phyloP scores from a whole-genome alignment of 352 stramenopile species.

The Plasmopara halstedii region DNA sequence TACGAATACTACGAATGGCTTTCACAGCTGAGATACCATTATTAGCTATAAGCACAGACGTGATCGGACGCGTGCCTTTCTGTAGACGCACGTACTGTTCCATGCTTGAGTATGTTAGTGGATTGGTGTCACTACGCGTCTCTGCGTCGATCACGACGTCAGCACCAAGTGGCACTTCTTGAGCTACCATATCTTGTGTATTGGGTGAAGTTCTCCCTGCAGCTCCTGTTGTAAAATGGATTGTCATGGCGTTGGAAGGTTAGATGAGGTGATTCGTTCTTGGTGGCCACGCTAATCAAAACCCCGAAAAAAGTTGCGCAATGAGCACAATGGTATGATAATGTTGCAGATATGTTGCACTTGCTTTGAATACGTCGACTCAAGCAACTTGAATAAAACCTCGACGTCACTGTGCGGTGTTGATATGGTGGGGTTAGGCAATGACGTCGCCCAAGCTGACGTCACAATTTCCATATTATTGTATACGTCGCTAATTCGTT shows the following conservation, averaged over 20 bases:
- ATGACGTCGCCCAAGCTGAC: neutral
- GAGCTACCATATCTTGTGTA: conserved; percentile 27
- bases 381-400: neutral
- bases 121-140: conserved; percentile 46
- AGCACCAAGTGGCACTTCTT: conserved; percentile 11
- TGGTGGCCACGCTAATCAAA: conserved; percentile 9
- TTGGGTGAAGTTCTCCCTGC: conserved; percentile 18
- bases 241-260: conserved; percentile 8
- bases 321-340: too few species aligned
- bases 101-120: conserved; percentile 82
- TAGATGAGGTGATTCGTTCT: conserved; percentile 10
- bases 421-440: neutral
- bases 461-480: neutral
- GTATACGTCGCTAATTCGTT: too few species aligned
- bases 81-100: conserved; percentile 89
- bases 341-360: neutral
- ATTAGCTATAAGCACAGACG: conserved; percentile 98
- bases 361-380: neutral
- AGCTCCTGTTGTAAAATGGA: conserved; percentile 37
- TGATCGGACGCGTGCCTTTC: conserved; percentile 88
- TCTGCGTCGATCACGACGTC: conserved; percentile 2
- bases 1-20: conserved; percentile 97
- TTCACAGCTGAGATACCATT: conserved; percentile 99
- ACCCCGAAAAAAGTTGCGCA: too few species aligned
- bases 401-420: neutral